These are phyloP conservation scores for Angophora floribunda DNA, from an alignment of 345 rosid genomes.

Conservation along the genomic window DNA sequence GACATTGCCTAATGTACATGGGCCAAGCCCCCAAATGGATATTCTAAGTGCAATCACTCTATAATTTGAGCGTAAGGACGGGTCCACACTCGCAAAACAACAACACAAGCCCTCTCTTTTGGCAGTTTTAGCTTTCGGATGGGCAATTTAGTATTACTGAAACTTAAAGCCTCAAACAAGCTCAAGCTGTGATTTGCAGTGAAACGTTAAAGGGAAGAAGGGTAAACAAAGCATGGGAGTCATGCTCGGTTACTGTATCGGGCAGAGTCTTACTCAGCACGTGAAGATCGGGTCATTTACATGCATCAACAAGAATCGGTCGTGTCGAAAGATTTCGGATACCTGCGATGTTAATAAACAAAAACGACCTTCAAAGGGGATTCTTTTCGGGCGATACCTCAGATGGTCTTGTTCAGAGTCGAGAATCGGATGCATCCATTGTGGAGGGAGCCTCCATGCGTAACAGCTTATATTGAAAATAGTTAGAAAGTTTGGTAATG, in stretches of 20 bases:
- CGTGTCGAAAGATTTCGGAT: not conserved
- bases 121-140: not conserved
- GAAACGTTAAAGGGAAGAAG: not conserved
- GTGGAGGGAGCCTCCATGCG: not conserved
- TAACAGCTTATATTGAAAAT: not conserved
- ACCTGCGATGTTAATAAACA: not conserved
- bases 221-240: not conserved
- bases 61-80: not conserved
- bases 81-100: not conserved
- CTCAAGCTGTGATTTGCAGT: not conserved
- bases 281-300: not conserved
- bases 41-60: not conserved
- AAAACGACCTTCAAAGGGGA: not conserved
- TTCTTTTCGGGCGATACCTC: not conserved
- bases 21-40: not conserved
- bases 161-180: not conserved
- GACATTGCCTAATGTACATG: not conserved
- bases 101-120: not conserved
- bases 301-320: not conserved
- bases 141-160: not conserved
- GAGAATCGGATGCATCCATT: not conserved
- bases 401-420: not conserved
- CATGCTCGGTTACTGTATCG: not conserved
- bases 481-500: not conserved
- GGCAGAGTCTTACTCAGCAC: not conserved